These are phyloP conservation scores for Chaetomium cochliodes DNA, from an alignment of 495 filamentous ascomycete genomes.

Conservation along the genomic window DNA sequence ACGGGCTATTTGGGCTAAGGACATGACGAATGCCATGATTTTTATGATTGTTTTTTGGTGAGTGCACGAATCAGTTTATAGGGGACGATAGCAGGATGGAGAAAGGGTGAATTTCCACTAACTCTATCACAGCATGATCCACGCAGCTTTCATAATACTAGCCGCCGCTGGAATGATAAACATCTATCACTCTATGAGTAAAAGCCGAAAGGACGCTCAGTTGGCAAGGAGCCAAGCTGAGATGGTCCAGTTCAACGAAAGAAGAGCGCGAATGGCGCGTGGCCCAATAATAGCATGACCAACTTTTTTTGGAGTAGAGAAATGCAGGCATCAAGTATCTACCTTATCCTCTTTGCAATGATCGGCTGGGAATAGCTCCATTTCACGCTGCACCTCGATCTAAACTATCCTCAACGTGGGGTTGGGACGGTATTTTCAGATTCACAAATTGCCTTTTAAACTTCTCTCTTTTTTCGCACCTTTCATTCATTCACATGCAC, in stretches of 20 bases:
- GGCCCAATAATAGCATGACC: background rate
- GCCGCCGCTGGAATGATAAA: constrained; percentile 22
- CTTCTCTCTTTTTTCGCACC: no score
- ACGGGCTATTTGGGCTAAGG: constrained; percentile 19
- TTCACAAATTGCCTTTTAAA: no score
- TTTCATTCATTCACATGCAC: no score
- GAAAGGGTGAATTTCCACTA: background rate
- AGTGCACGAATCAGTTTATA: background rate
- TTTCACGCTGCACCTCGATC: no score
- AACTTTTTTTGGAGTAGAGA: background rate
- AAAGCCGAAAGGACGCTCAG: background rate
- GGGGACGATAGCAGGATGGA: background rate
- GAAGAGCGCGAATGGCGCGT: background rate
- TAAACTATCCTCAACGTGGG: no score
- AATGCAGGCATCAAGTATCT: background rate
- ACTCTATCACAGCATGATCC: constrained; percentile 23
- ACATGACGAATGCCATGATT: constrained; percentile 32
- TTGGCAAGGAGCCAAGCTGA: constrained; percentile 25
- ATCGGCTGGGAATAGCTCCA: no score
- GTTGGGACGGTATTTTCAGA: no score
- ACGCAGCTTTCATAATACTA: constrained; percentile 27
- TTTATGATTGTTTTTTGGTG: constrained; percentile 36
- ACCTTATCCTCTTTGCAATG: no score
- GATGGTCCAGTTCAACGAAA: constrained; percentile 28
- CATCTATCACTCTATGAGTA: constrained; percentile 18